Percentiles rank a stretch among this genome's conserved stretches.
Conservation (phyloP, 352 stramenopile species). For the Phytopythium litorale region DNA sequence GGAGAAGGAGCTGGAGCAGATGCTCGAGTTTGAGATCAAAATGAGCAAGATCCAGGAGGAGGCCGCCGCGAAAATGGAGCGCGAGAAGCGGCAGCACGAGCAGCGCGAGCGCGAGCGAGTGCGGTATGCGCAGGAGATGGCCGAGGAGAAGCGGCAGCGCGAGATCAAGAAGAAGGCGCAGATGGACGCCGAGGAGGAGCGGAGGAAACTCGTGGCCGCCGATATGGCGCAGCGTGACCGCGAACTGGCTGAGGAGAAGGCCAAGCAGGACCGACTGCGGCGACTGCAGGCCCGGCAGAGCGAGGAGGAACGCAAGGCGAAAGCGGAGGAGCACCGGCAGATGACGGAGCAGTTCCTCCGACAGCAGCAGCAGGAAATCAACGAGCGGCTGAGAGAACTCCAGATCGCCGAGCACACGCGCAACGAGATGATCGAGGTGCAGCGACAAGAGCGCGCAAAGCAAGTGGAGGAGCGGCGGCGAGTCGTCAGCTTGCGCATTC, state of each 20-base stretch:
- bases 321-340: slow-evolving; percentile 65
- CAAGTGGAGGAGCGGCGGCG: slow-evolving; percentile 63
- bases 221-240: slow-evolving; percentile 73
- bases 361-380: slow-evolving; percentile 67
- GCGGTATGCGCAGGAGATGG: slow-evolving; percentile 59
- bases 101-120: slow-evolving; percentile 63
- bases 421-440: slow-evolving; percentile 72
- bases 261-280: slow-evolving; percentile 62
- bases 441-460: slow-evolving; percentile 52
- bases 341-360: slow-evolving; percentile 50
- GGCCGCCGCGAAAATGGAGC: slow-evolving; percentile 60
- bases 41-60: slow-evolving; percentile 83
- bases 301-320: slow-evolving; percentile 71
- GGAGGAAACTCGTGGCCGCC: slow-evolving; percentile 50
- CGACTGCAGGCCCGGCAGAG: slow-evolving; percentile 61
- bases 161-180: slow-evolving; percentile 85
- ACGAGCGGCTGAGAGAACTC: slow-evolving; percentile 49
- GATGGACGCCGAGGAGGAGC: slow-evolving; percentile 80
- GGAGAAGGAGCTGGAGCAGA: slow-evolving; percentile 85
- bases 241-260: slow-evolving; percentile 70
- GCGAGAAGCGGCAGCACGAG: slow-evolving; percentile 60
- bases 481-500: slow-evolving; percentile 57
- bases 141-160: slow-evolving; percentile 66
- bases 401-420: slow-evolving; percentile 59
- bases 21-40: slow-evolving; percentile 92